These are phyloP conservation scores for Fusarium buharicum DNA, from an alignment of 2,329 filamentous ascomycete genomes.

Conservation along the genomic window DNA sequence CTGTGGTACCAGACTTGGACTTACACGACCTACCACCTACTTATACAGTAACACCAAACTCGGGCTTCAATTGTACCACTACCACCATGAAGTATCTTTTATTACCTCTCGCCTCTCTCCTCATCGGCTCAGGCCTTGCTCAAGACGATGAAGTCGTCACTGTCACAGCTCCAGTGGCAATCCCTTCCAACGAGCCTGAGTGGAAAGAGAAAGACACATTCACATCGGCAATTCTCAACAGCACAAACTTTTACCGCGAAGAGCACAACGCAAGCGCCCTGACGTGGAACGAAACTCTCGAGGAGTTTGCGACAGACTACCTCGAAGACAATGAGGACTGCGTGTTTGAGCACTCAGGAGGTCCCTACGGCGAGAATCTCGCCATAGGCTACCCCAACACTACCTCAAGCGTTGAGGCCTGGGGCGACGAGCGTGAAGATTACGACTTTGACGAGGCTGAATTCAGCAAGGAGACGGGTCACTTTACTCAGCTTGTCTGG, in stretches of 20 bases:
- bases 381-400: slow-evolving; percentile 73
- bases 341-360: slow-evolving; percentile 66
- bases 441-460: slow-evolving; percentile 69
- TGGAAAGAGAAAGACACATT: slow-evolving; percentile 52
- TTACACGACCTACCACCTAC: slow-evolving; percentile 20
- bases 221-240: slow-evolving; percentile 67
- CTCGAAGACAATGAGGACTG: slow-evolving; percentile 54
- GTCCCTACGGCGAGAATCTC: slow-evolving; percentile 79
- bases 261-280: slow-evolving; percentile 70
- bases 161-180: slow-evolving; percentile 48
- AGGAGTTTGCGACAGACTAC: slow-evolving; percentile 64
- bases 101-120: slow-evolving; percentile 22
- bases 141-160: slow-evolving; percentile 48
- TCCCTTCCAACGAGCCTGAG: slow-evolving; percentile 52
- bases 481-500: slow-evolving; percentile 81
- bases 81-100: slow-evolving; percentile 29
- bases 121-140: slow-evolving; percentile 15
- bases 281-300: slow-evolving; percentile 73
- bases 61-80: slow-evolving; percentile 6
- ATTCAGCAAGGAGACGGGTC: slow-evolving; percentile 70
- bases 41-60: slow-evolving; percentile 3
- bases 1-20: slow-evolving; percentile 14
- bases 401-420: slow-evolving; percentile 68
- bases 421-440: slow-evolving; percentile 64
- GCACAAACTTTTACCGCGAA: slow-evolving; percentile 72